Evolutionary conservation across 1,139 yeast species (phyloP).

Genomic region (Saccharomycopsis hybrid): DNA sequence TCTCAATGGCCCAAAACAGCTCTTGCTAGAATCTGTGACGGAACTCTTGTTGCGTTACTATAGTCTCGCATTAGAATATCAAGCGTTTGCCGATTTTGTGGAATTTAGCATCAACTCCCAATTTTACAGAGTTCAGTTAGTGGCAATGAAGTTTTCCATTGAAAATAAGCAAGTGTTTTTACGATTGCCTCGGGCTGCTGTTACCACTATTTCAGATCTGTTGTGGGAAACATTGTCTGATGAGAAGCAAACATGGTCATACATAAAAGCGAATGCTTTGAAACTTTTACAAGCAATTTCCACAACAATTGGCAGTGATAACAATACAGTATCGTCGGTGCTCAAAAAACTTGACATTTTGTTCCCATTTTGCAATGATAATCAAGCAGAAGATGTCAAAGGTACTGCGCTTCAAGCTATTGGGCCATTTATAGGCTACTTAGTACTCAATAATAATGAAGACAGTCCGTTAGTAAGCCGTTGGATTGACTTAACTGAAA

Average conservation of each 20-base stretch:
- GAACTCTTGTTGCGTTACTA: slow-evolving; percentile 27
- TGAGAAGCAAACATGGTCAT: slow-evolving; percentile 34
- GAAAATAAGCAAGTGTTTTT: slow-evolving; percentile 22
- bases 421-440: slow-evolving; percentile 36
- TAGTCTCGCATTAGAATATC: slow-evolving; percentile 21
- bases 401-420: slow-evolving; percentile 41
- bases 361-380: slow-evolving; percentile 25
- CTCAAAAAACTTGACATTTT: slow-evolving; percentile 26
- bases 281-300: slow-evolving; percentile 31
- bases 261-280: slow-evolving; percentile 39
- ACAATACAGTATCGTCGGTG: not conserved
- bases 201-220: slow-evolving; percentile 19
- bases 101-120: slow-evolving; percentile 33
- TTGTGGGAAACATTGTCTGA: slow-evolving; percentile 30
- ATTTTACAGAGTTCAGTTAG: slow-evolving; percentile 45
- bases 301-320: not conserved
- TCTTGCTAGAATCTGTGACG: slow-evolving; percentile 35
- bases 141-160: slow-evolving; percentile 33
- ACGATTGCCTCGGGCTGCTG: slow-evolving; percentile 20
- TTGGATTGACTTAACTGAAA: slow-evolving; percentile 32
- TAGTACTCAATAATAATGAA: slow-evolving; percentile 17
- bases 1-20: slow-evolving; percentile 43
- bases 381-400: slow-evolving; percentile 40
- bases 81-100: slow-evolving; percentile 27
- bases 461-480: slow-evolving; percentile 4